Conservation (phyloP, 1,139 yeast species). For the Geotrichum europaeum region DNA sequence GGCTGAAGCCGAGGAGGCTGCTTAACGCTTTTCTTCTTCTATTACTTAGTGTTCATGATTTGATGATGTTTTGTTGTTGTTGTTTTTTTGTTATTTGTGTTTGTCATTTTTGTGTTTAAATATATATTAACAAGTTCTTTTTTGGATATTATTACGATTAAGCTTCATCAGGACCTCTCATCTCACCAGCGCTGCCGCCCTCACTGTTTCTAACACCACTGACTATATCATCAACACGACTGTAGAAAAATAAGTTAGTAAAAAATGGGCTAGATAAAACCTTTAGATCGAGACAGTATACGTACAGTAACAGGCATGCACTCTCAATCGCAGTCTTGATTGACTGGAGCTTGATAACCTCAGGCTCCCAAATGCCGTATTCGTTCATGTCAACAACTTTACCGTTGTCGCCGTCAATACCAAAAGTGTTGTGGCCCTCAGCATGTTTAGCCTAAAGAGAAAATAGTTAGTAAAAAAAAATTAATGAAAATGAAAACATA, state of each 20-base stretch:
- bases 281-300: neutral
- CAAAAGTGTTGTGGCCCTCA: slow-evolving; percentile 71
- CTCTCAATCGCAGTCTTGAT: slow-evolving; percentile 96
- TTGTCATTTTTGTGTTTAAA: slow-evolving; percentile 9
- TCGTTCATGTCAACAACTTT: slow-evolving; percentile 91
- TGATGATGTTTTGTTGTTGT: slow-evolving; percentile 1
- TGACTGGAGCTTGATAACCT: slow-evolving; percentile 93
- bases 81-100: neutral
- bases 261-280: neutral
- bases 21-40: neutral
- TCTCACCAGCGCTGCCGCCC: slow-evolving; percentile 20
- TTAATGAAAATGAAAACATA: neutral
- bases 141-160: slow-evolving; percentile 5
- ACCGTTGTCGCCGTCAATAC: slow-evolving; percentile 93
- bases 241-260: slow-evolving; percentile 3
- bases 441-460: slow-evolving; percentile 71
- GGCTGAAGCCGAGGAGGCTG: slow-evolving; percentile 3
- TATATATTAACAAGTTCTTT: neutral
- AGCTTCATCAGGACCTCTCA: slow-evolving; percentile 24
- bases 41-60: neutral
- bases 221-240: slow-evolving; percentile 92
- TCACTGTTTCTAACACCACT: slow-evolving; percentile 72
- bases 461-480: slow-evolving; percentile 2
- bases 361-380: slow-evolving; percentile 99
- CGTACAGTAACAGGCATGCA: slow-evolving; percentile 72